Conservation (phyloP, 805 yeast genomes). For the Candida qinlingensis region DNA sequence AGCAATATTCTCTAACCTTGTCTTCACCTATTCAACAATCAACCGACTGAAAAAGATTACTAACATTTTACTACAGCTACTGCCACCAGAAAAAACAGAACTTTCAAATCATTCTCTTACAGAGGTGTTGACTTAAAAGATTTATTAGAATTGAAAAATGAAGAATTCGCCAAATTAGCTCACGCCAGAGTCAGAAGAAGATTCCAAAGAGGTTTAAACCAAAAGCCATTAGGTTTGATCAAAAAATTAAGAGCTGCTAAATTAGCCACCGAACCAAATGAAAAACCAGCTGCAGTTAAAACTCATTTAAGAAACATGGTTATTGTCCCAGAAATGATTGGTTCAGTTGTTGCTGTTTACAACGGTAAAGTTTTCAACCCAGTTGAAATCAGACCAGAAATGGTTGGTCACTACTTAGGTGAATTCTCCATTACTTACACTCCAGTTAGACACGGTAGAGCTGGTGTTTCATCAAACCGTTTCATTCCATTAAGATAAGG, state of each 20-base stretch:
- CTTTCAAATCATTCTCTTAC: conserved; percentile 94
- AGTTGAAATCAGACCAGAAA: conserved; percentile 98
- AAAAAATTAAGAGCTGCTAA: conserved; percentile 98
- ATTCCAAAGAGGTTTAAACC: conserved; percentile 94
- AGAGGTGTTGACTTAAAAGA: conserved; percentile 97
- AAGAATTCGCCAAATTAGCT: conserved; percentile 94
- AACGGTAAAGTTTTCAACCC: conserved; percentile 99
- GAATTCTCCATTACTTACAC: conserved; percentile 99
- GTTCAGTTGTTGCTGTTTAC: conserved; percentile 98
- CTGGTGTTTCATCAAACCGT: conserved; percentile 70
- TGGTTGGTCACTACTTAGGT: conserved; percentile 99
- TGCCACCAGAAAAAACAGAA: conserved; percentile 74
- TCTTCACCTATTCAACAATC: neutral
- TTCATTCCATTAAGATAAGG: conserved; percentile 65
- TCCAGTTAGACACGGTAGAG: conserved; percentile 99
- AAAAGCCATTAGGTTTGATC: conserved; percentile 93
- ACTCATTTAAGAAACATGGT: conserved; percentile 99
- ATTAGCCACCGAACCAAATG: conserved; percentile 82
- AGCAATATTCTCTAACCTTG: too few relatives aligned
- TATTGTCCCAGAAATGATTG: conserved; percentile 99
- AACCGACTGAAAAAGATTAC: conserved; percentile 5
- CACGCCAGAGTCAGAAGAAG: conserved; percentile 99
- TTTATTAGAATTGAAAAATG: conserved; percentile 88
- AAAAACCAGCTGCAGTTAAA: conserved; percentile 97
- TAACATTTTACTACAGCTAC: conserved; percentile 27